Percentiles rank a stretch among this genome's conserved stretches.
These are phyloP conservation scores for Vitis amurensis DNA, from an alignment of 164 flowering plant species.

Conservation along the genomic window DNA sequence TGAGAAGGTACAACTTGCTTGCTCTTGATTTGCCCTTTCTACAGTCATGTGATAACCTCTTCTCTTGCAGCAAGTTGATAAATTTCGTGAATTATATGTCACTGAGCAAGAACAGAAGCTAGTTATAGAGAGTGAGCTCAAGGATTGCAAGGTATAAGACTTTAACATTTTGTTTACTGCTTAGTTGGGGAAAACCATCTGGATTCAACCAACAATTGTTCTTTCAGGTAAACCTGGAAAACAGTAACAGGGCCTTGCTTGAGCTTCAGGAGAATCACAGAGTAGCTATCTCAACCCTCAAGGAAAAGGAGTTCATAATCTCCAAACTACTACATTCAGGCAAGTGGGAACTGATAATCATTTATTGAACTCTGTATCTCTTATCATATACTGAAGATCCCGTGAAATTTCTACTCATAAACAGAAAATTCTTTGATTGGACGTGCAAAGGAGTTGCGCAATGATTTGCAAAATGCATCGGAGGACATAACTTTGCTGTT, in stretches of 20 bases:
- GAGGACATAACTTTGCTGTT: constrained; percentile 57
- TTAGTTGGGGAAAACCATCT: background rate
- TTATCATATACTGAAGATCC: background rate
- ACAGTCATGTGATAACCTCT: background rate
- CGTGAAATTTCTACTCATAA: background rate
- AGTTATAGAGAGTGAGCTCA: constrained; percentile 59
- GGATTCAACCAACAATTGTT: constrained; percentile 2
- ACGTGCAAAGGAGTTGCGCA: constrained; percentile 63
- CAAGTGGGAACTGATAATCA: constrained; percentile 9
- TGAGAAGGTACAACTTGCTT: constrained; percentile 47
- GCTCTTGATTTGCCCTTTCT: background rate
- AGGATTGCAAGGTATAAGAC: constrained; percentile 64
- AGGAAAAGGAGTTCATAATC: constrained; percentile 69
- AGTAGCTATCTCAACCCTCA: constrained; percentile 37
- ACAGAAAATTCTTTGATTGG: constrained; percentile 68
- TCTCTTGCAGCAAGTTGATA: constrained; percentile 52
- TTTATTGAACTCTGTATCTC: background rate
- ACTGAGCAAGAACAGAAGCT: constrained; percentile 64
- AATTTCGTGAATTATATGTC: constrained; percentile 56
- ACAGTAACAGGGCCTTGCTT: constrained; percentile 44
- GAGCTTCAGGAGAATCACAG: constrained; percentile 65
- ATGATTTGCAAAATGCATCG: constrained; percentile 64
- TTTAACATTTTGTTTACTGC: constrained; percentile 1
- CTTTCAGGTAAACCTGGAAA: constrained; percentile 57
- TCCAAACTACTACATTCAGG: constrained; percentile 66